Percentiles rank a stretch among this genome's conserved stretches.
These are phyloP conservation scores for Magnolia sinica DNA, from an alignment of 164 flowering plant genomes.

Conservation along the genomic window DNA sequence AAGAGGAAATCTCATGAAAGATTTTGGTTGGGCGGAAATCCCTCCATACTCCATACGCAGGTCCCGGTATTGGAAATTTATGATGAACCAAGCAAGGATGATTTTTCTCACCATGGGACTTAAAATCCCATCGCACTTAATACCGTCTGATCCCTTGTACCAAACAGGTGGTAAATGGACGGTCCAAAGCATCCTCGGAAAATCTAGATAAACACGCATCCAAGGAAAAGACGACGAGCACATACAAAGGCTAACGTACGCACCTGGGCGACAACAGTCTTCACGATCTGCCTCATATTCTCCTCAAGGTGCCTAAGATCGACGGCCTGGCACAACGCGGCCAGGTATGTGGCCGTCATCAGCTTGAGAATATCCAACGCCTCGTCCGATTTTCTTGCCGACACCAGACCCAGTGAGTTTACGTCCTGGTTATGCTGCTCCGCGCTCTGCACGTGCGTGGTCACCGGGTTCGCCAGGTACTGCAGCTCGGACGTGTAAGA, in stretches of 20 bases:
- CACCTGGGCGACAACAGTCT: slow-evolving; percentile 16
- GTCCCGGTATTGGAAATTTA: no score
- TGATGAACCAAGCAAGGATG: no score
- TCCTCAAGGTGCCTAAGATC: slow-evolving; percentile 35
- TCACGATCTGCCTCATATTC: slow-evolving; percentile 17
- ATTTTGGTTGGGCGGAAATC: no score
- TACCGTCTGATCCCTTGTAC: no score
- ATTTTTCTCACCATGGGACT: no score
- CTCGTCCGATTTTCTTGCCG: slow-evolving; percentile 26
- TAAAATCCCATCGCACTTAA: no score
- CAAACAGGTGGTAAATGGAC: no score
- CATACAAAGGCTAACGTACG: background rate
- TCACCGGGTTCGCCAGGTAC: slow-evolving; percentile 32
- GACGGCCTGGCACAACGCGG: slow-evolving; percentile 26
- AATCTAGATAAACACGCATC: no score
- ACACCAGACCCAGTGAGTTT: slow-evolving; percentile 27
- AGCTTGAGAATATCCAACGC: slow-evolving; percentile 29
- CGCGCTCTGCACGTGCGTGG: slow-evolving; percentile 31
- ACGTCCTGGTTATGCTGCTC: slow-evolving; percentile 38
- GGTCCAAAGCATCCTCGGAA: no score
- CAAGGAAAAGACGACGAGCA: background rate
- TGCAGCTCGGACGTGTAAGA: slow-evolving; percentile 31
- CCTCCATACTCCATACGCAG: no score
- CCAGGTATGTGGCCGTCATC: slow-evolving; percentile 28
- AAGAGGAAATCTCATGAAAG: no score